These are phyloP conservation scores for Eimeria sp. DNA, from an alignment of 169 alveolate species.

Conservation along the genomic window DNA sequence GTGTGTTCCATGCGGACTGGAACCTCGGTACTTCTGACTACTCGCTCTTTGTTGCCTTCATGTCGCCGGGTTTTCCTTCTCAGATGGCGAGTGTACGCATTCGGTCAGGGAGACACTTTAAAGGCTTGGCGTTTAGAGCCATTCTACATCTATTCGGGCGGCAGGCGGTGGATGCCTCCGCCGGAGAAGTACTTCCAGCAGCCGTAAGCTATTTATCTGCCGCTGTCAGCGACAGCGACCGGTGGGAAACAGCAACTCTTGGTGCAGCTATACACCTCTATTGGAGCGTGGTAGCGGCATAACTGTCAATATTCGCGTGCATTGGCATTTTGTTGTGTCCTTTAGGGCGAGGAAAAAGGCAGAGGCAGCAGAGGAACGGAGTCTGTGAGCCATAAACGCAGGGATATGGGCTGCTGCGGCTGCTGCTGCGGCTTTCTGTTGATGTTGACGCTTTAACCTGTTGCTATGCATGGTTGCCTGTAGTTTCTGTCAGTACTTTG, in stretches of 20 bases:
- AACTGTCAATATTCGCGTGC: neutral
- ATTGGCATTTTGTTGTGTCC: neutral
- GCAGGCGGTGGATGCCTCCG: conserved; percentile 83
- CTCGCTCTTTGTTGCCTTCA: neutral
- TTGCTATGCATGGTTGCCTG: neutral
- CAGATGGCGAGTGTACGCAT: conserved; percentile 83
- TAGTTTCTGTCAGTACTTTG: neutral
- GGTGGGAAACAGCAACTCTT: neutral
- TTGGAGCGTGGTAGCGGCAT: neutral
- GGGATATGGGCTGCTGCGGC: neutral
- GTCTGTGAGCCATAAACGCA: conserved; percentile 28
- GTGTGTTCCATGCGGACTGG: neutral
- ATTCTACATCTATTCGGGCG: conserved; percentile 82
- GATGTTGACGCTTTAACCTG: neutral
- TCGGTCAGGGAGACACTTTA: conserved; percentile 82
- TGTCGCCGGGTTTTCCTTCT: neutral
- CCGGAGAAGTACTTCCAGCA: conserved; percentile 69
- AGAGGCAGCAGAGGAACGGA: conserved; percentile 69
- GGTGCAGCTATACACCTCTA: neutral
- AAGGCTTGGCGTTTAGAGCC: conserved; percentile 83
- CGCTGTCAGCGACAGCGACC: neutral
- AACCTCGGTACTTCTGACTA: neutral
- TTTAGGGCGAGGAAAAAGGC: conserved; percentile 55
- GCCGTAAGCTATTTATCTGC: conserved; percentile 19
- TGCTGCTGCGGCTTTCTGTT: neutral